phyloP scores from a whole-genome alignment of 352 stramenopile genomes.

The Globisporangium mamillatum region DNA sequence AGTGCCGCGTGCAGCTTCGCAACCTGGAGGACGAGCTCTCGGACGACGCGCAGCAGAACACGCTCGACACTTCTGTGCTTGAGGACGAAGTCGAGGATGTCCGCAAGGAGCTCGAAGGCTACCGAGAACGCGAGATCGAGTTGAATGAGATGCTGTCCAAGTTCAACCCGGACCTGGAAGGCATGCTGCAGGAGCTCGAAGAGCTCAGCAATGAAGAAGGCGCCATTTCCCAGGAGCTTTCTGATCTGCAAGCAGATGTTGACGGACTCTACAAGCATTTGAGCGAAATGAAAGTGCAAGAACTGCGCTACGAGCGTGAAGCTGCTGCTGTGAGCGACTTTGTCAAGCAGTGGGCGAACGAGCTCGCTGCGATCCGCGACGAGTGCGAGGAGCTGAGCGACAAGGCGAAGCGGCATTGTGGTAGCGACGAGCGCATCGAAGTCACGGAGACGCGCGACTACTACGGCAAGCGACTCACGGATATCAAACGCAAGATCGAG shows the following conservation, averaged over 20 bases:
- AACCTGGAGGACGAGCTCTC: conserved; percentile 69
- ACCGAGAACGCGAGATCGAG: conserved; percentile 39
- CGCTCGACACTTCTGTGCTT: conserved; percentile 66
- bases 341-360: conserved; percentile 47
- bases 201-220: conserved; percentile 49
- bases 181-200: conserved; percentile 51
- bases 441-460: conserved; percentile 68
- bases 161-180: conserved; percentile 71
- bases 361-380: conserved; percentile 43
- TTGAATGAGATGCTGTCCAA: conserved; percentile 57
- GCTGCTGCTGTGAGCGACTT: conserved; percentile 38
- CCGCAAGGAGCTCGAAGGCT: conserved; percentile 40
- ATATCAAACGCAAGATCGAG: conserved; percentile 78
- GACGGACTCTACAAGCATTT: conserved; percentile 73
- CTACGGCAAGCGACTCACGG: conserved; percentile 75
- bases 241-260: conserved; percentile 57
- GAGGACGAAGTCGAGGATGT: conserved; percentile 66
- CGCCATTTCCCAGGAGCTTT: conserved; percentile 45
- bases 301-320: conserved; percentile 64
- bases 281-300: conserved; percentile 66
- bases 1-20: conserved; percentile 49
- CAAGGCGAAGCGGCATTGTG: conserved; percentile 60
- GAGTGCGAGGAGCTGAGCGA: conserved; percentile 58
- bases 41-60: conserved; percentile 60
- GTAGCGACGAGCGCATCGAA: conserved; percentile 50